These are phyloP conservation scores for Theileria equi DNA, from an alignment of 169 alveolate species.

Conservation along the genomic window DNA sequence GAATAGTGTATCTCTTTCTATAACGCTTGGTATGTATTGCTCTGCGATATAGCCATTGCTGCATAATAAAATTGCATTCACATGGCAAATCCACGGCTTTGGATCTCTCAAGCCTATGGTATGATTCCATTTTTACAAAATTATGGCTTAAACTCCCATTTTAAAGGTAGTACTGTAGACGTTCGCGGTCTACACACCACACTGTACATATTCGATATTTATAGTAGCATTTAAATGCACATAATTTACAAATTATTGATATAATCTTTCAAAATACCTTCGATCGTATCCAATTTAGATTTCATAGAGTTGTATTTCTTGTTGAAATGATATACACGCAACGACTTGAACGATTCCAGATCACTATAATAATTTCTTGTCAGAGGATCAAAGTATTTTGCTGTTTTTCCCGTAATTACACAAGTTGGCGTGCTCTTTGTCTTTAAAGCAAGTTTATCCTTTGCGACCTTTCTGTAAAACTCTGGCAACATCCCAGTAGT, in stretches of 20 bases:
- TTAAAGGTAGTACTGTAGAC: neutral
- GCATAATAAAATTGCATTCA: constrained; percentile 59
- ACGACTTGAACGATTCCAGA: constrained; percentile 14
- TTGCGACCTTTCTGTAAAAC: constrained; percentile 12
- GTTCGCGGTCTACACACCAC: constrained; percentile 2
- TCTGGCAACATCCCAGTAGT: constrained; percentile 64
- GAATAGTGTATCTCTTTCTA: constrained; percentile 49
- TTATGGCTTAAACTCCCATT: neutral
- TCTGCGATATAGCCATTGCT: constrained; percentile 61
- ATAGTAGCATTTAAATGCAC: neutral
- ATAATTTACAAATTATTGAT: constrained; percentile 3
- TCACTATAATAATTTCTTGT: constrained; percentile 42
- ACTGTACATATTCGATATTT: neutral
- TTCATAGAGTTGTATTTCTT: neutral
- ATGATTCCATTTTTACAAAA: neutral
- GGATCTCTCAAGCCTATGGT: neutral
- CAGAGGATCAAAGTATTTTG: constrained; percentile 55
- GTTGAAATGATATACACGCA: constrained; percentile 24
- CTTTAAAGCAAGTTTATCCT: neutral
- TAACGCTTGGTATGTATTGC: constrained; percentile 54
- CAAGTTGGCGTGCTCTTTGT: constrained; percentile 12
- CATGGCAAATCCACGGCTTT: constrained; percentile 38
- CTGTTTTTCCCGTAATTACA: constrained; percentile 50
- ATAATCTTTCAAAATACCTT: neutral
- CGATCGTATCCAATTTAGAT: constrained; percentile 14